Percentiles rank a stretch among this genome's conserved stretches.
phyloP scores from a whole-genome alignment of 768 basidiomycete genomes.

The Leccinum ochraceum region DNA sequence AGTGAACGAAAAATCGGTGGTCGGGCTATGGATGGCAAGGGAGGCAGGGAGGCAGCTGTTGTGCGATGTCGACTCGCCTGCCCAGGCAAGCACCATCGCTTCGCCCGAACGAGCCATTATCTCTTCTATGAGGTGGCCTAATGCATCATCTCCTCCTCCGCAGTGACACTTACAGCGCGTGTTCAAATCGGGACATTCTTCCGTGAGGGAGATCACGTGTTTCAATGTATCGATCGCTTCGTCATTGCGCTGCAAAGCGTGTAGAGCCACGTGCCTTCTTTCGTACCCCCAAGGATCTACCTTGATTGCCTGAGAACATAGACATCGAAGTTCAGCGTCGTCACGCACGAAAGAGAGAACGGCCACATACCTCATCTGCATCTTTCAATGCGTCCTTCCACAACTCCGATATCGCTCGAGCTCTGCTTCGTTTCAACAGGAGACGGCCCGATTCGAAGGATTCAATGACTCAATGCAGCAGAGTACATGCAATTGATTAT shows the following conservation, averaged over 20 bases:
- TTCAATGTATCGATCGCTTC: constrained; percentile 2
- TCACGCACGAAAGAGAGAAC: not conserved
- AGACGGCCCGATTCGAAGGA: not conserved
- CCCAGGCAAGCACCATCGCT: constrained; percentile 12
- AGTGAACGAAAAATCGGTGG: not conserved
- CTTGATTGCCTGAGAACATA: not conserved
- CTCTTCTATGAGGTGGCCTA: constrained; percentile 17
- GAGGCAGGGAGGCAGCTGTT: constrained; percentile 16
- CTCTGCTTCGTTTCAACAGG: constrained; percentile 12
- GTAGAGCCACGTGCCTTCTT: constrained; percentile 4
- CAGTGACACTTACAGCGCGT: constrained; percentile 6
- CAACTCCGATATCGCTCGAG: not conserved
- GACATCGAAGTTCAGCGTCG: not conserved
- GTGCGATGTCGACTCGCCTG: constrained; percentile 12
- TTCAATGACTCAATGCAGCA: constrained; percentile 1
- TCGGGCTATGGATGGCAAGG: constrained; percentile 1
- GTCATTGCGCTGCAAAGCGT: not conserved
- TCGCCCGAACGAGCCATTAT: constrained; percentile 12
- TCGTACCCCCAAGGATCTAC: constrained; percentile 6
- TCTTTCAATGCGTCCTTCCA: constrained; percentile 16
- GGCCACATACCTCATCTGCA: constrained; percentile 9
- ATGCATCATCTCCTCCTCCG: constrained; percentile 6
- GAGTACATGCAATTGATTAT: constrained; percentile 10
- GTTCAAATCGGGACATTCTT: not conserved
- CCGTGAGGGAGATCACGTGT: constrained; percentile 3